Base-by-base conservation (phyloP, 768 basidiomycete species). In the Inosperma sp. region DNA sequence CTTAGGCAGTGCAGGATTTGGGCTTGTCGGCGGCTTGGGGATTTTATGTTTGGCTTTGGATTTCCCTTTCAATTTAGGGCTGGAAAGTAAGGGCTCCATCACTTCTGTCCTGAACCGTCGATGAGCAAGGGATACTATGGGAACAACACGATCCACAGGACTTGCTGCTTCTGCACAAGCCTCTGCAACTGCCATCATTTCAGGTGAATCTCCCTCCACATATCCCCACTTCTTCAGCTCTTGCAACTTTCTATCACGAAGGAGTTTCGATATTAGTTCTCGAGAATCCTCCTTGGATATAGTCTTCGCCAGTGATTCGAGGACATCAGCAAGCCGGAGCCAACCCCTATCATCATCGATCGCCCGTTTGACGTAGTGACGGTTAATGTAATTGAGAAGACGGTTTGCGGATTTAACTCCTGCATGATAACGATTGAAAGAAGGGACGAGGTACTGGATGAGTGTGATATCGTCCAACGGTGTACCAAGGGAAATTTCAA, bases 281-380 rank as follows among this genome's bases (percentile, higher is more conserved):
- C 80, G 77, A n/a, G 78, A 75, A 57, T 79, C 79, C 47, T 80
- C 74, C 30, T 66, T 61, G 39, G 68, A 66, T 41, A 78, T 69
- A 17, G 73, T 73, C 58, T 76, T 79, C 43, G 80, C 77, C 47
- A 82, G 77, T 21, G 77, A 76, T 59, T 83, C 78, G 53, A 87
- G 65, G 13, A 84, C 75, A 61, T 88, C 86, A 45, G 71, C 72
- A 35, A 88, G 68, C 25, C 82, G 78, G 34, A 88, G 72, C 87
- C 87, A 89, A 34, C 87, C 86, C 56, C 74, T 79, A 66, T 87
- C 87, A 65, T 89, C 86, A 65, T 89, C 86, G 13, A 84, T 72
- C 37, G 83, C 84, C 14, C 84, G 83, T 63, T 82, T 83, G 60
- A 86, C 84, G 60, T 84, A 84, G 64, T 86, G 84, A 22, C 86